phyloP scores from a whole-genome alignment of 768 basidiomycete genomes.

The Trichaptum fuscoviolaceum region DNA sequence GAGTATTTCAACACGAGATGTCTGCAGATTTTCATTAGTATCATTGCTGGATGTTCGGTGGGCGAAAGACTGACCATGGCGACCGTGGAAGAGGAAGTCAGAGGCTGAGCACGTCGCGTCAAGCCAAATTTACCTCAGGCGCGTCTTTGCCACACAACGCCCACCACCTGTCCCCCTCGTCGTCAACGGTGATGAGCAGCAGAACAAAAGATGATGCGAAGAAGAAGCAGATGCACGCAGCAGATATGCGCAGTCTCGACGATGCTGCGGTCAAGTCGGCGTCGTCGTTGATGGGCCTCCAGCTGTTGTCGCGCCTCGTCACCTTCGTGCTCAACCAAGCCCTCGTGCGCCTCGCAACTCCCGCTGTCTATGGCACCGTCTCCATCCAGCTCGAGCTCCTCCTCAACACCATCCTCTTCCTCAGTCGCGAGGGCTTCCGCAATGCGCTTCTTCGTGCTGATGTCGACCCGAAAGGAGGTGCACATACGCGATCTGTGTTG shows the following conservation, averaged over 20 bases:
- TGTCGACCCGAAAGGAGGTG: constrained; percentile 19
- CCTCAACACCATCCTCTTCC: constrained; percentile 83
- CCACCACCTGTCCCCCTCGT: not conserved
- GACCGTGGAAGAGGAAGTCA: not conserved
- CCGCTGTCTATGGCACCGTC: constrained; percentile 66
- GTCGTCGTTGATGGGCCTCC: constrained; percentile 75
- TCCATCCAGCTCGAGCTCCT: constrained; percentile 93
- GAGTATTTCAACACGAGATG: constrained; percentile 63
- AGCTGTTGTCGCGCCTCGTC: constrained; percentile 75
- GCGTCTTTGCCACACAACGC: not conserved
- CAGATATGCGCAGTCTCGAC: not conserved
- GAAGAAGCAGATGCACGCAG: too few relatives aligned
- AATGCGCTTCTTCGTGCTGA: constrained; percentile 71
- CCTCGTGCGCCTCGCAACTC: constrained; percentile 49
- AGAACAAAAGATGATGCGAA: not conserved
- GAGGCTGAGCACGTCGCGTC: not conserved
- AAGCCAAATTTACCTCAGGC: not conserved
- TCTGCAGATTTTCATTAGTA: constrained; percentile 24
- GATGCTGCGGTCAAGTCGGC: constrained; percentile 31
- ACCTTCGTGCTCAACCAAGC: constrained; percentile 90
- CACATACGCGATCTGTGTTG: constrained; percentile 4
- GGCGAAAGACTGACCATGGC: constrained; percentile 8
- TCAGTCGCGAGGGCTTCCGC: constrained; percentile 90
- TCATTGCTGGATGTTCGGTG: not conserved
- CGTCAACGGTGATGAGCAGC: not conserved